phyloP scores from a whole-genome alignment of 2,329 filamentous ascomycete genomes.

The Ophiostoma novo-ulmi region DNA sequence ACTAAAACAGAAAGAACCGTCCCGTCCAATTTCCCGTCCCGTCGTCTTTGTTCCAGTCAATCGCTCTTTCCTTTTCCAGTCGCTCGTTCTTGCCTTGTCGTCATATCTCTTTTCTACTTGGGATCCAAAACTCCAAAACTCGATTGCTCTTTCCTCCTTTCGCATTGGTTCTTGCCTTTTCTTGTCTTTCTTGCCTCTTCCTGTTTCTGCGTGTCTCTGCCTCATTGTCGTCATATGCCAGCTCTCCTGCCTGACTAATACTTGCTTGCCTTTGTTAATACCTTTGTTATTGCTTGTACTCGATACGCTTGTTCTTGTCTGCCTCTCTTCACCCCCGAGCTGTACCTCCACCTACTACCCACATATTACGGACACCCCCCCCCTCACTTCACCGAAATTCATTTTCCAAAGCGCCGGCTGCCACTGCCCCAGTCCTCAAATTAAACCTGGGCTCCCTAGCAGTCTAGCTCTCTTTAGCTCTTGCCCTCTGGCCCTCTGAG shows the following conservation, averaged over 20 bases:
- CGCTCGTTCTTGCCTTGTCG: not conserved
- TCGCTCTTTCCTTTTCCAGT: not conserved
- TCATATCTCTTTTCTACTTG: not conserved
- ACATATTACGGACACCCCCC: not conserved
- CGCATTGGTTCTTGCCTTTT: not conserved
- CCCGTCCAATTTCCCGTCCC: slow-evolving; percentile 3
- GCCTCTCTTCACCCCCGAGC: not conserved
- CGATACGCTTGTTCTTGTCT: not conserved
- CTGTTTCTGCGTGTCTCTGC: not conserved
- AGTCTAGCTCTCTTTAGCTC: slow-evolving; percentile 15
- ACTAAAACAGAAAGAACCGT: slow-evolving; percentile 5
- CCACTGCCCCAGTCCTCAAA: slow-evolving; percentile 21
- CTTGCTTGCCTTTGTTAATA: not conserved
- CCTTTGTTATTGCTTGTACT: not conserved
- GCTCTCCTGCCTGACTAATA: not conserved
- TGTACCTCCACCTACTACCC: not conserved
- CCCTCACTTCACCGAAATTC: slow-evolving; percentile 21
- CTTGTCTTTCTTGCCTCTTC: not conserved
- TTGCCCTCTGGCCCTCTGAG: not conserved
- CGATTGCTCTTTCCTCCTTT: not conserved
- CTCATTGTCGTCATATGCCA: not conserved
- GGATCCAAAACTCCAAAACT: too few relatives aligned
- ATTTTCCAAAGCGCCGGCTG: slow-evolving; percentile 16
- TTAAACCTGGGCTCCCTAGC: slow-evolving; percentile 21
- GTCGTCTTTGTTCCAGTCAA: not conserved